Evolutionary conservation across 805 yeast species (phyloP), one percentile per base, ranked within the genome.

Genomic region (Clavispora santaluciae): DNA sequence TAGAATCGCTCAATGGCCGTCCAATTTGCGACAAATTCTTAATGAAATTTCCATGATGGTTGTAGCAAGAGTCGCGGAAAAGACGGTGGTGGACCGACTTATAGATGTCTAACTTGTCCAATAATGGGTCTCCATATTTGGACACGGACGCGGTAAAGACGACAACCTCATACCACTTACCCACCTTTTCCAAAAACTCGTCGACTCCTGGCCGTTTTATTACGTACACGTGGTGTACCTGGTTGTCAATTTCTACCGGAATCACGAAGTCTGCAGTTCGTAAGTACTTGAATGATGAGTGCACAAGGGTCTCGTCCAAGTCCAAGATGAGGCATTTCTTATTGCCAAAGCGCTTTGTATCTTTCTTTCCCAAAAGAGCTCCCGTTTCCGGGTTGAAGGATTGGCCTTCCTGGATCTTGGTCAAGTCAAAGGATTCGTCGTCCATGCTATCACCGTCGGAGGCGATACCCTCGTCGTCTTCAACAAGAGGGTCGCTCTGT

Each of bases 171-270:
- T 75, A 93, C 54, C 90, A 61, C 59, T 86, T 73, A 21, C 97
- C 95, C 36, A 91, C 95, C 49, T 77, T 74, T 53, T 68, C 70
- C 69, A 93, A 70, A 56, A 93, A 93, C 58, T 87, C 95, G 64
- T 93, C 99, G 38, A 95, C 98, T 1, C 99, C 99, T 1, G 99
- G 99, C 55, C 99, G 77, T 59, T 93, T 93, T 42, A 90, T 89
- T 18, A 93, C 99, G 60, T 89, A 93, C 33, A 93, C 99, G 56
- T 87, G 91, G 62, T 93, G 98, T 23, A 82, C 74, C 60, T 86
- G 91, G 54, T 83, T 83, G 55, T 93, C 98, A 48, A 93, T 91
- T 61, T 91, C 98, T 39, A 93, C 99, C 12, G 99, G 98, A 37
- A 93, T 87, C 35, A 95, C 95, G 65, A 93, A 93, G 65, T 93